Conservation (phyloP, 345 rosid species). For the Hypericum perforatum region DNA sequence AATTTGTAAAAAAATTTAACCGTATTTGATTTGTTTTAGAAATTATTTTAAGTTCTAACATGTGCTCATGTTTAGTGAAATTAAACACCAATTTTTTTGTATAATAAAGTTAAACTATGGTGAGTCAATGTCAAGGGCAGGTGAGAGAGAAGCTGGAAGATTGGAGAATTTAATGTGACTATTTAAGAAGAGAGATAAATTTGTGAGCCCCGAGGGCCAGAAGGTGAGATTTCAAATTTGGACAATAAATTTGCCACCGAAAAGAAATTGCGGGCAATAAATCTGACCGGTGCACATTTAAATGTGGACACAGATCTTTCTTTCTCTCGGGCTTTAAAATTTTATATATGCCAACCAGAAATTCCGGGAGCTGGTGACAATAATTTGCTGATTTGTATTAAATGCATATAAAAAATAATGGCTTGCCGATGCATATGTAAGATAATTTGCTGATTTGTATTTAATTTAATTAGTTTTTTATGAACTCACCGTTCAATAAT, state of each 20-base stretch:
- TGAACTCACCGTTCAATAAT: too few species aligned
- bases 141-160: slow-evolving; percentile 9
- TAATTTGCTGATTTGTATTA: too few species aligned
- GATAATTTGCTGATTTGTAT: too few species aligned
- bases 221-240: slow-evolving; percentile 11
- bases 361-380: too few species aligned
- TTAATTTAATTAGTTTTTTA: too few species aligned
- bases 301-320: neutral
- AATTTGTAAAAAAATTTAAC: too few species aligned
- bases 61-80: neutral
- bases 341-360: too few species aligned
- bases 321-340: neutral
- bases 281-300: neutral
- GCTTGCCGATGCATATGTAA: too few species aligned
- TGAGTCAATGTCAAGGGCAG: neutral
- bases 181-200: slow-evolving; percentile 18
- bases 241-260: slow-evolving; percentile 13
- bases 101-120: neutral
- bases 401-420: too few species aligned
- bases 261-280: slow-evolving; percentile 13
- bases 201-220: slow-evolving; percentile 1
- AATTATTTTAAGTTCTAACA: neutral
- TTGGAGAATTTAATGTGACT: slow-evolving; percentile 10
- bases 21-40: neutral
- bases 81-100: neutral